Percentiles rank a stretch among this genome's conserved stretches.
These are phyloP conservation scores for Amaranthus tricolor DNA, from an alignment of 179 eudicot species.

Conservation along the genomic window DNA sequence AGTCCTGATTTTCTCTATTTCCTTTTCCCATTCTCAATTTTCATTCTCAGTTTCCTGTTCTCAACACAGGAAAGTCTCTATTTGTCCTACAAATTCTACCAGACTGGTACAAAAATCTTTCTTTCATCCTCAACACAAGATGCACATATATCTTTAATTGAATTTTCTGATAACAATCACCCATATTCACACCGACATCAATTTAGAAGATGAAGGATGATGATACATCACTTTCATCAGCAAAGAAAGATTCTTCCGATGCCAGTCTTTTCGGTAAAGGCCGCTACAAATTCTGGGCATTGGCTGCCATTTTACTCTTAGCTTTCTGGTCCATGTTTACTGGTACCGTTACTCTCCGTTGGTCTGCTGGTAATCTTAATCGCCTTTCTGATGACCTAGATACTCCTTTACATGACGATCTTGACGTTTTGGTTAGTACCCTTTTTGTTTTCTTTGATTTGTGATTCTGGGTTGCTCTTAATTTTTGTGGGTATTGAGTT, in stretches of 20 bases:
- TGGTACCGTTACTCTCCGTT: conserved; percentile 90
- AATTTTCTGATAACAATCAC: no score
- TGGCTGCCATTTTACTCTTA: conserved; percentile 67
- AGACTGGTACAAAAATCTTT: no score
- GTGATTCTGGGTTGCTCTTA: conserved; percentile 16
- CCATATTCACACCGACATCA: no score
- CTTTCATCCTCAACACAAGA: no score
- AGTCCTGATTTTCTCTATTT: no score
- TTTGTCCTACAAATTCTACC: no score
- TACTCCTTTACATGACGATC: conserved; percentile 56
- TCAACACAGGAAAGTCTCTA: no score
- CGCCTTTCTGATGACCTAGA: conserved; percentile 46
- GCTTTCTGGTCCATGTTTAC: conserved; percentile 94
- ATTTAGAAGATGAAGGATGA: no score
- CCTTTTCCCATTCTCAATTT: no score
- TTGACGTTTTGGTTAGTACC: conserved; percentile 61
- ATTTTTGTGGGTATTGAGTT: not conserved
- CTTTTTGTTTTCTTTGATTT: conserved; percentile 2
- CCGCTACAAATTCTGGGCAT: conserved; percentile 81
- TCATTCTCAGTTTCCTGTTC: no score
- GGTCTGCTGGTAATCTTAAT: conserved; percentile 69
- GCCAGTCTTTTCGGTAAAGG: conserved; percentile 45
- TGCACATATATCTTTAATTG: no score
- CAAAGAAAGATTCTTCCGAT: conserved; percentile 34
- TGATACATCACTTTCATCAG: conserved; percentile 2